Base-by-base conservation (phyloP, 1,139 yeast species). In the Saccharomyces uvarum region DNA sequence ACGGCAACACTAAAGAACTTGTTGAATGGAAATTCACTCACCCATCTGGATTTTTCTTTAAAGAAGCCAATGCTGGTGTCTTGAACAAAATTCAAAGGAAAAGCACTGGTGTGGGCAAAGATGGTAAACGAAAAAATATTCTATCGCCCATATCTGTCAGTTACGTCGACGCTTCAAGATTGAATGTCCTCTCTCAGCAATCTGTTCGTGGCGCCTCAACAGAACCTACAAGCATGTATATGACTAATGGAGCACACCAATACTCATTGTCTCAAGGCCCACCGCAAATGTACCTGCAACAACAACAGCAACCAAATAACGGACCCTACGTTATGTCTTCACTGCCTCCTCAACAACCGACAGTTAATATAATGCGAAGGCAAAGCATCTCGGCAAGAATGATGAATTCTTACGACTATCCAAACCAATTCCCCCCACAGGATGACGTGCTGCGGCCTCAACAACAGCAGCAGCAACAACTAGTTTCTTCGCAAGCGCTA, bases 11-110 rank as follows among this genome's bases (percentile, higher is more conserved):
- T 21, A 65, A 63, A 48, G 65, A 66, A 32, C 65, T 63, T 26
- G 58, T 68, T 72, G 58, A 79, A 4, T 91, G 98, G 98, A 96
- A 88, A 70, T 91, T 91, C 72, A 84, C 85, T 60, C 99, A 91
- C 66, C 83, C 87, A 49, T 81, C 84, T 46, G 96, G 95, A 5
- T 74, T 77, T 56, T 91, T 91, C 71, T 80, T 78, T 62, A 84
- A 88, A 57, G 90, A 88, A 54, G 93, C 90, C 66, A 82, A 83
- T 56, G 82, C 78, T 49, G 76, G 56, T 13, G 58, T 63, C 47
- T 53, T 67, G 54, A 62, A 57, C 49, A 62, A 64, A 51, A 68
- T 68, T 41, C 70, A 63, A 53, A 61, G 72, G 51, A 69, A 68
- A 53, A 58, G 64, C 28, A 63, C 66, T 28, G 66, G 67, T 14